Evolutionary conservation across 176 grass and related monocot genomes (phyloP).

Genomic region (Zea luxurians): DNA sequence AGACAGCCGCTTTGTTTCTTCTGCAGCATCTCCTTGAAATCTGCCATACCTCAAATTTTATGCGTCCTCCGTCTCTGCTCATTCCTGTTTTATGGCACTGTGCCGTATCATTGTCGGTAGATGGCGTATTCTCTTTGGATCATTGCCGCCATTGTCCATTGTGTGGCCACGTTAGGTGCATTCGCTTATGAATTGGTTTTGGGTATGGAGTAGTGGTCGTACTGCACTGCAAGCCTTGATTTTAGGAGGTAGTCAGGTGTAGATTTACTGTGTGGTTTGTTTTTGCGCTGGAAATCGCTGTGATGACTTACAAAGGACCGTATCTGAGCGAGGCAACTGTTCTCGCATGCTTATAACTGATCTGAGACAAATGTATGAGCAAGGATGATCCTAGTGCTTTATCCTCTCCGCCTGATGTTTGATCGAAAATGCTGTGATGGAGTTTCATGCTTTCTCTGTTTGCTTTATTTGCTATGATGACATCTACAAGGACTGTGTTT

Average conservation of each 20-base stretch:
- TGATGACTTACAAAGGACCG: slow-evolving; percentile 28
- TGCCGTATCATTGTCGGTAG: not conserved
- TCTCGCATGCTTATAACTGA: slow-evolving; percentile 31
- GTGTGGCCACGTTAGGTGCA: not conserved
- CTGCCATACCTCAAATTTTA: too few species aligned
- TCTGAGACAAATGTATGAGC: slow-evolving; percentile 33
- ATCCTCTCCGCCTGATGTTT: not conserved
- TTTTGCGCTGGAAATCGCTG: not conserved
- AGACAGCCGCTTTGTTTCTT: too few species aligned
- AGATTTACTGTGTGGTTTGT: not conserved
- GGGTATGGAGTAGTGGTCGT: not conserved
- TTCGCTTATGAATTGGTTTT: not conserved
- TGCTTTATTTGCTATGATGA: slow-evolving; percentile 26
- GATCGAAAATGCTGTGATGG: not conserved
- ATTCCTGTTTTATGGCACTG: not conserved
- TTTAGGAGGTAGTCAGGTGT: not conserved
- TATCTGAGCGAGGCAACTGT: slow-evolving; percentile 13
- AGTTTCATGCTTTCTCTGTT: not conserved
- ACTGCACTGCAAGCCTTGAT: not conserved
- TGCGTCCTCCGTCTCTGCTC: too few species aligned
- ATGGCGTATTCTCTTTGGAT: not conserved
- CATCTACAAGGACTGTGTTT: slow-evolving; percentile 33
- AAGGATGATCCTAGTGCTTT: not conserved
- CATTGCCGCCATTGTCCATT: not conserved
- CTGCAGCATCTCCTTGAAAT: too few species aligned